phyloP scores from a whole-genome alignment of 805 yeast genomes.

The Teunomyces stri region DNA sequence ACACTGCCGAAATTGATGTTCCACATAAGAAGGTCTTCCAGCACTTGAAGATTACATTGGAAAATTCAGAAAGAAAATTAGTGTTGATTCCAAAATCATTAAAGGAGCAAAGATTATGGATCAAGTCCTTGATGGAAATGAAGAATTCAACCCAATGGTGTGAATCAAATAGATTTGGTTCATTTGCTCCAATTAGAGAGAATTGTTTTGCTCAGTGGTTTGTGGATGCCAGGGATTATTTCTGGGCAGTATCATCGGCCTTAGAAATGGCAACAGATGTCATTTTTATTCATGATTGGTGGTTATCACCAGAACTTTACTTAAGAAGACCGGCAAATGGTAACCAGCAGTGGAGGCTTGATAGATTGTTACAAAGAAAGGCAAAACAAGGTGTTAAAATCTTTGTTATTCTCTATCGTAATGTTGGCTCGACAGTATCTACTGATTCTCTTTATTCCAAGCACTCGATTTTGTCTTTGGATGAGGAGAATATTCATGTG shows the following conservation, averaged over 20 bases:
- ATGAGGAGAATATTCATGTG: conserved; percentile 78
- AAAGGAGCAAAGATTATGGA: conserved; percentile 69
- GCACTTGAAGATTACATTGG: conserved; percentile 52
- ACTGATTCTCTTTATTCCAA: conserved; percentile 94
- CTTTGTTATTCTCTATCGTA: conserved; percentile 86
- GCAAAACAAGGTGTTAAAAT: conserved; percentile 96
- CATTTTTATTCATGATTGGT: conserved; percentile 96
- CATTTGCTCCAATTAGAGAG: conserved; percentile 89
- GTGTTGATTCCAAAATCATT: conserved; percentile 68
- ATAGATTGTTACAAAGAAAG: conserved; percentile 78
- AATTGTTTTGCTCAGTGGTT: conserved; percentile 93
- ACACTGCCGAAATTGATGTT: conserved; percentile 18
- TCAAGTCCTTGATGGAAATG: conserved; percentile 69
- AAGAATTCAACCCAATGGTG: conserved; percentile 69
- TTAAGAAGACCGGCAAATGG: conserved; percentile 93
- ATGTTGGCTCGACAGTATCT: conserved; percentile 89
- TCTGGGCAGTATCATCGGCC: conserved; percentile 95
- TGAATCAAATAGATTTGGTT: conserved; percentile 68
- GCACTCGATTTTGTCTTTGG: conserved; percentile 82
- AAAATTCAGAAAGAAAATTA: conserved; percentile 76
- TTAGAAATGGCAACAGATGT: conserved; percentile 91
- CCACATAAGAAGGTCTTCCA: conserved; percentile 49
- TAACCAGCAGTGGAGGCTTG: conserved; percentile 90
- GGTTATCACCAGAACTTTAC: conserved; percentile 94
- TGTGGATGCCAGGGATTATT: conserved; percentile 94